Evolutionary conservation across 2,329 filamentous ascomycete species (phyloP).

Genomic region (Dactylonectria macrodidyma): DNA sequence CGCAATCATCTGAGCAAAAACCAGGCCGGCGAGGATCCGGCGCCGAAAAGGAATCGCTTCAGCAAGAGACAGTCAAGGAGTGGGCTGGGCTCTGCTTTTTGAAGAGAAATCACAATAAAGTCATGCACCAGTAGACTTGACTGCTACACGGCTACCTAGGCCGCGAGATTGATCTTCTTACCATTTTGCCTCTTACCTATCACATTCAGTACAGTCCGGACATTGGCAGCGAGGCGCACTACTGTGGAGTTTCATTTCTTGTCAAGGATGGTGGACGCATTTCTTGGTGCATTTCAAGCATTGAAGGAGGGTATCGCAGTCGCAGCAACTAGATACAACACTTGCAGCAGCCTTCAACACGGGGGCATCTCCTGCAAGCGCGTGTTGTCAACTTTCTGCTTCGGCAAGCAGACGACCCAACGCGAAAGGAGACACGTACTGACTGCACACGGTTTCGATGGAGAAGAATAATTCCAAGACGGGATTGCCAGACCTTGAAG

Average conservation of each 20-base stretch:
- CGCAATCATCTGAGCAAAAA: conserved; percentile 73
- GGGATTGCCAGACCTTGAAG: conserved; percentile 2
- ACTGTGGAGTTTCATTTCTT: conserved; percentile 49
- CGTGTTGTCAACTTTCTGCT: neutral
- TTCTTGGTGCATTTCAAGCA: conserved; percentile 45
- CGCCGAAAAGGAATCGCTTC: conserved; percentile 77
- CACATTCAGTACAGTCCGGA: conserved; percentile 46
- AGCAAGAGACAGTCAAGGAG: conserved; percentile 96
- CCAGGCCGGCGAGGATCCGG: conserved; percentile 68
- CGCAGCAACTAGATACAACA: conserved; percentile 3
- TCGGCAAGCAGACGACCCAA: neutral
- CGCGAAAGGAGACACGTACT: conserved; percentile 8
- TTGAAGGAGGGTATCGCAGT: conserved; percentile 28
- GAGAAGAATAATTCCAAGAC: neutral
- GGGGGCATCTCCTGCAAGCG: neutral
- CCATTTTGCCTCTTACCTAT: conserved; percentile 43
- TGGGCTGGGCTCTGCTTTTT: conserved; percentile 92
- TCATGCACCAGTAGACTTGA: conserved; percentile 31
- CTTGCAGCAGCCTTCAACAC: conserved; percentile 3
- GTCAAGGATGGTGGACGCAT: conserved; percentile 42
- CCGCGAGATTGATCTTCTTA: conserved; percentile 34
- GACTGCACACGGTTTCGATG: neutral
- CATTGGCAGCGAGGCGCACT: conserved; percentile 54
- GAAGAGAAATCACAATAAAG: conserved; percentile 38
- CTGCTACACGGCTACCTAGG: conserved; percentile 27